Conservation (phyloP, 163 green algal species). For the Chlorella variabilis region DNA sequence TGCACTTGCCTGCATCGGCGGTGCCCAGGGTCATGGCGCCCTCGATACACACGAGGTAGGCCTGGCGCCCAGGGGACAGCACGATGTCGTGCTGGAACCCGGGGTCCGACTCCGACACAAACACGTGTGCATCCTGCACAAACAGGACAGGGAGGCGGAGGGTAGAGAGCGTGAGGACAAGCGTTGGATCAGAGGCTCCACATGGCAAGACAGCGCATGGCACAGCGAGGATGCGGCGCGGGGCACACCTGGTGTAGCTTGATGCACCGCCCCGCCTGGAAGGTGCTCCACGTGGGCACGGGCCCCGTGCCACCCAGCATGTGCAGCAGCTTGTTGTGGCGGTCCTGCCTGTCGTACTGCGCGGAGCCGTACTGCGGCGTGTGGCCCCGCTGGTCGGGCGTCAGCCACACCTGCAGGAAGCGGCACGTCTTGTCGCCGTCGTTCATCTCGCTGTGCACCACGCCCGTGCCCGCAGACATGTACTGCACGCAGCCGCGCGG, state of each 20-base stretch:
- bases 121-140: constrained; percentile 76
- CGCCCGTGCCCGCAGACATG: constrained; percentile 76
- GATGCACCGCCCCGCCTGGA: constrained; percentile 44
- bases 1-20: neutral
- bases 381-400: constrained; percentile 69
- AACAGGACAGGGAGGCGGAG: neutral
- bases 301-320: constrained; percentile 68
- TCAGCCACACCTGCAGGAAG: constrained; percentile 75
- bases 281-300: constrained; percentile 50
- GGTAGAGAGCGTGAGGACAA: neutral
- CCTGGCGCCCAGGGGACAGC: constrained; percentile 62
- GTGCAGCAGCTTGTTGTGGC: constrained; percentile 77
- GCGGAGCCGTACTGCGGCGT: constrained; percentile 76
- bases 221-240: neutral
- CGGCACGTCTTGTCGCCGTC: constrained; percentile 57
- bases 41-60: constrained; percentile 83
- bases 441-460: constrained; percentile 84
- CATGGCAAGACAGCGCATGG: neutral
- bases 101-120: constrained; percentile 75
- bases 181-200: neutral
- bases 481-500: constrained; percentile 78
- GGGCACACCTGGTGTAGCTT: constrained; percentile 54
- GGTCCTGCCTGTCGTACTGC: constrained; percentile 50
- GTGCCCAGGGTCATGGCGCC: constrained; percentile 45
- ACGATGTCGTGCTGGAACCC: constrained; percentile 55